Evolutionary conservation across 2,329 filamentous ascomycete species (phyloP).

Genomic region (Xylaria sp.): DNA sequence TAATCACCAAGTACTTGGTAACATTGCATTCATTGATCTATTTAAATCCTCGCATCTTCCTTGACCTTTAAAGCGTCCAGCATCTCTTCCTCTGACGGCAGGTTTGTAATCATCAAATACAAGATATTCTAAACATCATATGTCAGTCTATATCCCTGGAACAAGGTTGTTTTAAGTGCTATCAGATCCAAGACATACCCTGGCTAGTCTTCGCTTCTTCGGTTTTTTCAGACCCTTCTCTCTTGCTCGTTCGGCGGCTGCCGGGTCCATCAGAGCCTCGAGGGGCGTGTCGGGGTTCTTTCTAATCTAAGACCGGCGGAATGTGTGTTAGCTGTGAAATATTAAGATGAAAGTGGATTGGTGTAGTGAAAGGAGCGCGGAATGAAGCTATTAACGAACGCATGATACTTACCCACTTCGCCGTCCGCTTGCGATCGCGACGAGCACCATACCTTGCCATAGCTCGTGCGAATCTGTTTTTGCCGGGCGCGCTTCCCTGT

Average conservation of each 20-base stretch:
- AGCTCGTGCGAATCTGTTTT: constrained; percentile 3
- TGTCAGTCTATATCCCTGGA: not conserved
- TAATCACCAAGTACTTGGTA: not conserved
- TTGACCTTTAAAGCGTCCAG: not conserved
- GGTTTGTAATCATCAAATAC: constrained; percentile 24
- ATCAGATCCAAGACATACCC: constrained; percentile 7
- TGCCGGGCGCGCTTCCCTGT: not conserved
- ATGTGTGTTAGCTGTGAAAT: not conserved
- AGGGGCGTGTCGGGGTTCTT: constrained; percentile 23
- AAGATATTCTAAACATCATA: constrained; percentile 19
- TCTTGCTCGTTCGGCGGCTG: constrained; percentile 17
- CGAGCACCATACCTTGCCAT: not conserved
- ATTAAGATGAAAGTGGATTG: too few species aligned
- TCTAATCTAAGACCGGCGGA: constrained; percentile 11
- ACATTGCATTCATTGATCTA: not conserved
- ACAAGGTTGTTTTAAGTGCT: not conserved
- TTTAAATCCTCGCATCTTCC: not conserved
- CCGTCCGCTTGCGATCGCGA: not conserved
- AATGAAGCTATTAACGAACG: too few species aligned
- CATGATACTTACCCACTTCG: not conserved
- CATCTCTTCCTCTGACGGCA: constrained; percentile 24
- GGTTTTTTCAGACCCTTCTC: constrained; percentile 27
- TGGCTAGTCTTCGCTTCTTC: constrained; percentile 23
- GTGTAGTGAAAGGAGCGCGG: too few species aligned
- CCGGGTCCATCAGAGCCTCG: constrained; percentile 21